Conservation (phyloP, 345 rosid species). For the Gossypium sturtianum region DNA sequence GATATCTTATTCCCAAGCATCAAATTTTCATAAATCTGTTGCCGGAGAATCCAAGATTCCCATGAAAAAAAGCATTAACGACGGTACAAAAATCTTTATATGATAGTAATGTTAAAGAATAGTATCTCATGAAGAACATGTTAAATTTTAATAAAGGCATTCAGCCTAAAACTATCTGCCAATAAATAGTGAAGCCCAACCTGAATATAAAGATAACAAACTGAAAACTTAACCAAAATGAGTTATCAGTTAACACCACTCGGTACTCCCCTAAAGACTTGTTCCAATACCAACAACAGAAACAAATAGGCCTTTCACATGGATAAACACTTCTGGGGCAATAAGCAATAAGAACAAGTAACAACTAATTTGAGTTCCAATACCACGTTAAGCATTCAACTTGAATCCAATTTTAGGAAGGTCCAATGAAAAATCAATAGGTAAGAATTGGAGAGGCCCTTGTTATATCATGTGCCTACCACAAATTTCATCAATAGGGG, state of each 20-base stretch:
- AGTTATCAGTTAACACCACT: neutral
- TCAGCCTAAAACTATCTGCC: neutral
- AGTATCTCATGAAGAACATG: neutral
- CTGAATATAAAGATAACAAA: neutral
- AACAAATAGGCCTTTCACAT: neutral
- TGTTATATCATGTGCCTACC: neutral
- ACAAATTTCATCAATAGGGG: neutral
- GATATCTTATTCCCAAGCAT: neutral
- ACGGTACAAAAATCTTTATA: neutral
- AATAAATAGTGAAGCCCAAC: neutral
- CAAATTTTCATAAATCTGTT: neutral
- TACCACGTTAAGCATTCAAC: neutral
- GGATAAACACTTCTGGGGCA: neutral
- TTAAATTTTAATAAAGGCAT: neutral
- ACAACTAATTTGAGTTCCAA: neutral
- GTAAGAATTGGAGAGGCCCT: neutral
- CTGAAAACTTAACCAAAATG: neutral
- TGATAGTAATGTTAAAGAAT: neutral
- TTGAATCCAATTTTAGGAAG: neutral
- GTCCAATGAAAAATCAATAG: neutral
- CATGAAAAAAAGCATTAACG: neutral
- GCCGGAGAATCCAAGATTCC: neutral
- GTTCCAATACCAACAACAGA: neutral
- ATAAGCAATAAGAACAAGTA: neutral
- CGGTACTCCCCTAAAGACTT: neutral